Conservation (phyloP, 805 yeast genomes). For the Saccharomycopsis sp. region DNA sequence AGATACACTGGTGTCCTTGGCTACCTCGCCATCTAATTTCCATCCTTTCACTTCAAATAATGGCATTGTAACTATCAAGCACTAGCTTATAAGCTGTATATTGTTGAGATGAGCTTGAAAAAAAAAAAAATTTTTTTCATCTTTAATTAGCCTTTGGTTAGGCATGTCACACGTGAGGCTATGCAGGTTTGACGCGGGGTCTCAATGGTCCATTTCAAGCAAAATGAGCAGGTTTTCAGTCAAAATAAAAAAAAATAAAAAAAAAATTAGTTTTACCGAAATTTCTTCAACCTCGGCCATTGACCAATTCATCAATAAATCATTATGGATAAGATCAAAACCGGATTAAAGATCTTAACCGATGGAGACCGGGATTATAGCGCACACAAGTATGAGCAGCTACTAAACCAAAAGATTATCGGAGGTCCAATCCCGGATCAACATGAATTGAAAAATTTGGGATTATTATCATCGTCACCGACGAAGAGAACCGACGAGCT, state of each 20-base stretch:
- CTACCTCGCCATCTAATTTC: constrained; percentile 56
- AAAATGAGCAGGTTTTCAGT: neutral
- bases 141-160: too few relatives aligned
- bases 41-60: constrained; percentile 80
- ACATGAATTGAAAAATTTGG: constrained; percentile 2
- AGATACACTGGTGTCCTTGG: constrained; percentile 23
- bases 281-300: too few relatives aligned
- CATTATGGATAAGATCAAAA: neutral
- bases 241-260: neutral
- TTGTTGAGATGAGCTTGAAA: neutral
- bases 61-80: constrained; percentile 38
- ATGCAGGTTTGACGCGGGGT: too few relatives aligned
- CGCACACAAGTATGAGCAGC: constrained; percentile 11
- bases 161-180: too few relatives aligned
- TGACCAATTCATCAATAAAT: too few relatives aligned
- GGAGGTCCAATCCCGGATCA: constrained; percentile 6
- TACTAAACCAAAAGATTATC: constrained; percentile 16
- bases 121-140: too few relatives aligned
- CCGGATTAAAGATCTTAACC: neutral
- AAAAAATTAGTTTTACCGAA: too few relatives aligned
- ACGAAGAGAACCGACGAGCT: constrained; percentile 5
- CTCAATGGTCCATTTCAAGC: too few relatives aligned
- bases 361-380: neutral
- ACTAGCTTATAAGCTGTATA: too few relatives aligned
- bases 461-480: neutral